phyloP scores from a whole-genome alignment of 441 rosid genomes.

The Pelargonium citronellum region DNA sequence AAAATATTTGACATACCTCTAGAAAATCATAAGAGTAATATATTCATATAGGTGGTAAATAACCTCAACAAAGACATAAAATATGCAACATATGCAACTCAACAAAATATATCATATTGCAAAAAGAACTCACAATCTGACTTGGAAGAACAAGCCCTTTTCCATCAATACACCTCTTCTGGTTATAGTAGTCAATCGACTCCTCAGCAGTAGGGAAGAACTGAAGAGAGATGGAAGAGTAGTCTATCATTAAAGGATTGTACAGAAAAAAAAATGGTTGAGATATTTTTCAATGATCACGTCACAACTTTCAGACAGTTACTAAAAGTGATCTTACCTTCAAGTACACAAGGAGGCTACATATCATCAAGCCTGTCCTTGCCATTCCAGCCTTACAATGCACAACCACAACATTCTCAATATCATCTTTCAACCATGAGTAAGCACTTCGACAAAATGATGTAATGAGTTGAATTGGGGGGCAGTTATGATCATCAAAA shows the following conservation, averaged over 20 bases:
- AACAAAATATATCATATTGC: conserved; percentile 7
- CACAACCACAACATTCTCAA: conserved; percentile 95
- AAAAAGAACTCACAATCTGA: conserved; percentile 71
- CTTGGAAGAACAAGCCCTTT: conserved; percentile 96
- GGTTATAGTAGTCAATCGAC: conserved; percentile 90
- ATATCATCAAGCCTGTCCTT: conserved; percentile 96
- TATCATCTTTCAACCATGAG: conserved; percentile 93
- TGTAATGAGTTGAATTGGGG: conserved; percentile 77
- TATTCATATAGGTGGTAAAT: conserved; percentile 14
- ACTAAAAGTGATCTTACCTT: conserved; percentile 43
- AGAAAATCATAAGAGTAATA: conserved; percentile 23
- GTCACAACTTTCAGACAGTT: conserved; percentile 2
- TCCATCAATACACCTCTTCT: conserved; percentile 91
- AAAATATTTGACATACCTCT: conserved; percentile 96
- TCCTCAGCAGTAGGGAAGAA: conserved; percentile 98
- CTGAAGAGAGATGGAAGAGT: conserved; percentile 34
- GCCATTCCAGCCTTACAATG: conserved; percentile 99
- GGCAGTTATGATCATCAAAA: conserved; percentile 95
- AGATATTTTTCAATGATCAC: neutral
- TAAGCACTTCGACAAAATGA: conserved; percentile 92
- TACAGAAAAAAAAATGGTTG: conserved; percentile 4
- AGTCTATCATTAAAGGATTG: conserved; percentile 5
- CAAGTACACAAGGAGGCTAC: conserved; percentile 81
- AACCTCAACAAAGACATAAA: neutral
- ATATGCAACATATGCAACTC: conserved; percentile 2